Evolutionary conservation across 371 early-diverging fungal genomes (phyloP), one percentile per base, ranked within the genome.

Genomic region (Umbelopsis sp.): DNA sequence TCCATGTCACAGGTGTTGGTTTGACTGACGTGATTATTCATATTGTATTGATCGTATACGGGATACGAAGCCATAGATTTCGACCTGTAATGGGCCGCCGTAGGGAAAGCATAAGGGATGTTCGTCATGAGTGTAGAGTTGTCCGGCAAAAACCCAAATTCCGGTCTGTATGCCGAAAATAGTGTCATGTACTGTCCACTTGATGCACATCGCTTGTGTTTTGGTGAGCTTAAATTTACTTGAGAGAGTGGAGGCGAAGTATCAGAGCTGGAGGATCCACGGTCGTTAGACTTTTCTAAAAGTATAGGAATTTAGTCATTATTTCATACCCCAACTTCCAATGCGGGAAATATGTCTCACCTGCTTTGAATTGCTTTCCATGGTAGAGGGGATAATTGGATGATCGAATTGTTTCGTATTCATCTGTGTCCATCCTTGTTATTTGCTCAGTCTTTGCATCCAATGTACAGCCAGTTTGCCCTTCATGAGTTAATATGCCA

Each of bases 201-300:
- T 11, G 57, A 57, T 57, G 57, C 11, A 57, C 6, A 57, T 18
- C 57, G 57, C 16, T 57, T 57, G 57, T 57, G 57, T 24, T 7
- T 57, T 4, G n/a, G 18, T 5, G 12, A 29, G 8, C 35, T 11
- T 35, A 18, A 14, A 3, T 16, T 57, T 8, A 37, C 0, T 18
- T 57, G 57, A 12, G 37, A 3, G 10, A 18, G 1, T 35, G 57
- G 6, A 5, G 57, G 35, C 8, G 57, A n/a, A 35, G n/a, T 25
- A 3, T 24, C 22, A 57, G 35, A 57, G 35, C 57, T 57, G 57
- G 57, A 57, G 57, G 57, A 57, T 35, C 29, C 35, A 37, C 29
- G 37, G 24, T 53, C 53, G 29, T 57, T 57, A 57, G 57, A 57
- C 57, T 57, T 29, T 57, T 57, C 57, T 57, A 57, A 57, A 29